Conservation (phyloP, 148 eudicot species). For the Pharnaceum exiguum region DNA sequence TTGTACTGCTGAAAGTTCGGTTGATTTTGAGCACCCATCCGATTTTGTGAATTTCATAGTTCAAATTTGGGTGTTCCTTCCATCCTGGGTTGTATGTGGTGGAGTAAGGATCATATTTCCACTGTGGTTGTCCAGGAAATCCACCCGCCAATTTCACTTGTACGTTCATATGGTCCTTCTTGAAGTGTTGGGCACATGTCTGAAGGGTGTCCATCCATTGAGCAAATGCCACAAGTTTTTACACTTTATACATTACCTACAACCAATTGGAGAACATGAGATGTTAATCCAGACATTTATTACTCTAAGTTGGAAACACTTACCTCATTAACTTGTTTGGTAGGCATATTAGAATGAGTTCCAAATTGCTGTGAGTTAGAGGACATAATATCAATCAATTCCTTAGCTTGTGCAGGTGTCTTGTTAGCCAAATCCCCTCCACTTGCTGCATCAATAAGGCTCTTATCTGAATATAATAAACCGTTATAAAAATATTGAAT, state of each 20-base stretch:
- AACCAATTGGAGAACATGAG: too few species aligned
- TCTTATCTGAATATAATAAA: background rate
- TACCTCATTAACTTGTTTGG: background rate
- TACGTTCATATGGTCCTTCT: background rate
- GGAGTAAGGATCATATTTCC: background rate
- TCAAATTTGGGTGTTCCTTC: too few species aligned
- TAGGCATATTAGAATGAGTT: background rate
- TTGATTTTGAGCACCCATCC: too few species aligned
- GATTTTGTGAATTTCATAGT: too few species aligned
- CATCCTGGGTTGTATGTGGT: background rate
- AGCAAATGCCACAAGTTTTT: too few species aligned
- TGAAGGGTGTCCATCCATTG: too few species aligned
- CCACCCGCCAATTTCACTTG: background rate
- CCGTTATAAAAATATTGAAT: constrained; percentile 14
- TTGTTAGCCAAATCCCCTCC: constrained; percentile 18
- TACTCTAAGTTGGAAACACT: background rate
- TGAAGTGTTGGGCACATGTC: too few species aligned
- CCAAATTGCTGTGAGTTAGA: constrained; percentile 14
- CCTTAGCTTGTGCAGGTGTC: background rate
- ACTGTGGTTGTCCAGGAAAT: too few species aligned
- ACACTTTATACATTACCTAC: too few species aligned
- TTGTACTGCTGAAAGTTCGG: too few species aligned
- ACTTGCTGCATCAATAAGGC: constrained; percentile 17
- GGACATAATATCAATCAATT: constrained; percentile 12
- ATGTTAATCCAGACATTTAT: background rate